Conservation (phyloP, 2,329 filamentous ascomycete genomes). For the Phyllosticta paracitricarpa region DNA sequence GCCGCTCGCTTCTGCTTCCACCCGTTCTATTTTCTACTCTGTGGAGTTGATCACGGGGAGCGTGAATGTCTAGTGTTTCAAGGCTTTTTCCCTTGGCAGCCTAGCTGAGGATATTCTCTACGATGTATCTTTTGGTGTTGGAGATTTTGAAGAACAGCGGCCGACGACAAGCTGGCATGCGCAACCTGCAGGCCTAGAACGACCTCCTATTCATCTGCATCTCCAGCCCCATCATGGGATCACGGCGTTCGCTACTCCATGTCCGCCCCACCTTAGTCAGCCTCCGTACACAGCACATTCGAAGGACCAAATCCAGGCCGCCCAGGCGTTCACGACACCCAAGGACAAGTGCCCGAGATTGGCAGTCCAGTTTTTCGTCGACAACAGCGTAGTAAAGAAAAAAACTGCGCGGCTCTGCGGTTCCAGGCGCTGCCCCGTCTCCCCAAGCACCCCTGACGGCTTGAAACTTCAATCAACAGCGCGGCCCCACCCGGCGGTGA, state of each 20-base stretch:
- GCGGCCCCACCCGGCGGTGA: background rate
- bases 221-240: background rate
- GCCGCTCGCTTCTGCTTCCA: background rate
- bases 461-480: background rate
- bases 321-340: background rate
- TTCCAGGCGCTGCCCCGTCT: background rate
- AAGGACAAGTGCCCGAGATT: background rate
- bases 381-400: background rate
- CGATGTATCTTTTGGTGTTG: background rate
- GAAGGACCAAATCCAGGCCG: background rate
- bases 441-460: background rate
- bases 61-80: background rate
- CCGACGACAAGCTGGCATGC: background rate
- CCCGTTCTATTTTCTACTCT: background rate
- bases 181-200: background rate
- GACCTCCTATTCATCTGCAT: background rate
- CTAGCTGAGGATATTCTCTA: background rate
- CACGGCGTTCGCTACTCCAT: background rate
- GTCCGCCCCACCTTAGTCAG: background rate
- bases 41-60: background rate
- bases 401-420: background rate
- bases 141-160: background rate
- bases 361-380: background rate
- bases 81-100: background rate
- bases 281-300: background rate